These are phyloP conservation scores for Neurospora sp. DNA, from an alignment of 495 filamentous ascomycete species.

Conservation along the genomic window DNA sequence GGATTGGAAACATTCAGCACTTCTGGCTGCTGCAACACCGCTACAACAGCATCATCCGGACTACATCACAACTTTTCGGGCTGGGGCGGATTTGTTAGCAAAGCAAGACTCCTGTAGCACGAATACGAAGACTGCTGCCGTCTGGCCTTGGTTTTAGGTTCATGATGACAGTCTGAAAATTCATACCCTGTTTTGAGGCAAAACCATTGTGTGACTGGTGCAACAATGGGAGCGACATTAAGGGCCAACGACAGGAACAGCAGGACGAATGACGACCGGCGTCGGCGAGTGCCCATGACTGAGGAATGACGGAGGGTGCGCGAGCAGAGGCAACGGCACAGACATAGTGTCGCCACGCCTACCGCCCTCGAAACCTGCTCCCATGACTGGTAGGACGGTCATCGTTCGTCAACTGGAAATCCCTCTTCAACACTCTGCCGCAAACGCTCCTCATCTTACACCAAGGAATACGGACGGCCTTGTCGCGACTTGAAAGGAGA, in stretches of 20 bases:
- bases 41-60: neutral
- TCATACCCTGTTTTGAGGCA: neutral
- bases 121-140: neutral
- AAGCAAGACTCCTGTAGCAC: neutral
- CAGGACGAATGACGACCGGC: neutral
- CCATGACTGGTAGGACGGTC: neutral
- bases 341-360: neutral
- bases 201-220: neutral
- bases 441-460: neutral
- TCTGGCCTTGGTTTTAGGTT: neutral
- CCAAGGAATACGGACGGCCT: too few relatives aligned
- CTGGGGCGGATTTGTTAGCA: neutral
- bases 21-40: neutral
- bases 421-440: neutral
- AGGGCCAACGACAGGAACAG: neutral
- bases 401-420: too few relatives aligned
- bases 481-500: too few relatives aligned
- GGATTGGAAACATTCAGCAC: neutral
- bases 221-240: neutral
- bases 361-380: neutral
- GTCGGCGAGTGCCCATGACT: neutral
- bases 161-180: neutral
- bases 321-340: neutral
- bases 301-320: neutral
- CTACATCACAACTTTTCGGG: neutral